Percentiles rank a stretch among this genome's conserved stretches.
Evolutionary conservation across 768 basidiomycete genomes (phyloP).

Genomic region (Lactifluus rugatus): DNA sequence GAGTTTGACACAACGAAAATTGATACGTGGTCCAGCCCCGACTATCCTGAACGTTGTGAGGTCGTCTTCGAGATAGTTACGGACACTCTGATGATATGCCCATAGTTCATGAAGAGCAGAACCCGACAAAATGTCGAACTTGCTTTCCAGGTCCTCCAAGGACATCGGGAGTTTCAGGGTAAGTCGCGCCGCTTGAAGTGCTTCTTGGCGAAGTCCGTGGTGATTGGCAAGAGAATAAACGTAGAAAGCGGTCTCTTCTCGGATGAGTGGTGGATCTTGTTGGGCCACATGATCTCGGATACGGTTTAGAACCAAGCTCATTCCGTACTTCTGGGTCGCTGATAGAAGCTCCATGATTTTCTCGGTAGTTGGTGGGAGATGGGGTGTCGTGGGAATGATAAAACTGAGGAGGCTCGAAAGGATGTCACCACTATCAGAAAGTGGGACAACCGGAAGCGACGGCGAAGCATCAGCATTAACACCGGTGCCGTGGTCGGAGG

Average conservation of each 20-base stretch:
- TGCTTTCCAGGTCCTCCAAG: not conserved
- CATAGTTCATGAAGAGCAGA: conserved; percentile 5
- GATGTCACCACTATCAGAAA: conserved; percentile 1
- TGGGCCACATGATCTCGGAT: not conserved
- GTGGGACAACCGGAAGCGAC: not conserved
- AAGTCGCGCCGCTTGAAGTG: not conserved
- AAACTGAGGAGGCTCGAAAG: conserved; percentile 12
- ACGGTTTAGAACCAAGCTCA: not conserved
- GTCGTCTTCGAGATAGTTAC: not conserved
- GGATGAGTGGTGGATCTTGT: conserved; percentile 5
- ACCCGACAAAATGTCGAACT: not conserved
- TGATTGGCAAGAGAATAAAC: not conserved
- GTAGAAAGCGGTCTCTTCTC: not conserved
- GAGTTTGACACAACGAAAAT: not conserved
- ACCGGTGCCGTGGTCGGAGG: not conserved
- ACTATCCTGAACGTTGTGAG: not conserved
- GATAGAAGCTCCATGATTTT: conserved; percentile 1
- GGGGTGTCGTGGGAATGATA: not conserved
- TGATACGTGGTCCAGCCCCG: not conserved
- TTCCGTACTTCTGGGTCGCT: conserved; percentile 3
- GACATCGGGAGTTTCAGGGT: not conserved
- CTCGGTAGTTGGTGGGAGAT: conserved; percentile 1
- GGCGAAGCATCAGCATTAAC: not conserved
- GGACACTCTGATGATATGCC: conserved; percentile 1
- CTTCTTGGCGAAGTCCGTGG: conserved; percentile 5